Evolutionary conservation across 2,329 filamentous ascomycete genomes (phyloP).

Genomic region (Microdochium trichocladiopsis): DNA sequence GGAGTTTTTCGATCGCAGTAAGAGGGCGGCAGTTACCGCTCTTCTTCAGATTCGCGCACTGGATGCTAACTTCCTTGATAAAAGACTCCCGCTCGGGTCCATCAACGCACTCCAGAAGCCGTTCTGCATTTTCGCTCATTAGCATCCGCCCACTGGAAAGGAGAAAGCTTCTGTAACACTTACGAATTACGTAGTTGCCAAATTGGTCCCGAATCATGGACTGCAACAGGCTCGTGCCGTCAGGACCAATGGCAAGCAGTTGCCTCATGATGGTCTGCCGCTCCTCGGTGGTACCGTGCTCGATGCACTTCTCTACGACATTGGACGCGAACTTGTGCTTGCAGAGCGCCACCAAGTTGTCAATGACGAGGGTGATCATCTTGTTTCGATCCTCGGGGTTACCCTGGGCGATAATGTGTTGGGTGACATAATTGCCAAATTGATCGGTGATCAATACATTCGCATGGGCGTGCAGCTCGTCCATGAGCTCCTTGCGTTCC

Average conservation of each 20-base stretch:
- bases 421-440: slow-evolving; percentile 94
- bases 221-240: slow-evolving; percentile 64
- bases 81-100: slow-evolving; percentile 53
- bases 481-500: slow-evolving; percentile 66
- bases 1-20: slow-evolving; percentile 8
- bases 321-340: slow-evolving; percentile 98
- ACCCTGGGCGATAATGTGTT: slow-evolving; percentile 82
- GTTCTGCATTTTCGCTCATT: slow-evolving; percentile 52
- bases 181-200: slow-evolving; percentile 95
- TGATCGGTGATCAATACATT: slow-evolving; percentile 72
- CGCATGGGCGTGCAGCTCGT: slow-evolving; percentile 70
- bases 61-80: slow-evolving; percentile 3
- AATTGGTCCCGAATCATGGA: slow-evolving; percentile 83
- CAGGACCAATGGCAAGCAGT: slow-evolving; percentile 51
- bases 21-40: slow-evolving; percentile 2
- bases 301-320: slow-evolving; percentile 89
- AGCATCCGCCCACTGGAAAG: background rate
- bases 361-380: slow-evolving; percentile 68
- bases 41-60: slow-evolving; percentile 1
- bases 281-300: slow-evolving; percentile 62
- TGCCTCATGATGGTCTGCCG: slow-evolving; percentile 60
- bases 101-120: slow-evolving; percentile 60
- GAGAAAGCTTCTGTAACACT: slow-evolving; percentile 35
- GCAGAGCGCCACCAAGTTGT: slow-evolving; percentile 66
- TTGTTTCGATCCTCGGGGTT: slow-evolving; percentile 62